These are phyloP conservation scores for Pythium phragmitis DNA, from an alignment of 352 stramenopile species.

Conservation along the genomic window DNA sequence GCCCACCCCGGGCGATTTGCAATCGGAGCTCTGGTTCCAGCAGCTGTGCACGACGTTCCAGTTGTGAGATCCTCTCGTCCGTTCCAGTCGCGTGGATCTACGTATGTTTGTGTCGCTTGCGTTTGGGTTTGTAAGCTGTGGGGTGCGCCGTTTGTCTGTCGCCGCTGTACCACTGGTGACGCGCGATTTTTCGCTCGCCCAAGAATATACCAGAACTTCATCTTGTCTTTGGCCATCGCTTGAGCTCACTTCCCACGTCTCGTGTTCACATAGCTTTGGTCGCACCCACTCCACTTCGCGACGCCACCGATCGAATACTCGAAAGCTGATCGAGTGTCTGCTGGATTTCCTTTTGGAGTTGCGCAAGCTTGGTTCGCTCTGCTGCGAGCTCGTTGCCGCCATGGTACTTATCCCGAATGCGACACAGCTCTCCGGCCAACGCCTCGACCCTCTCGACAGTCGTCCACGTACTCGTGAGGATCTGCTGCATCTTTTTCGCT, in stretches of 20 bases:
- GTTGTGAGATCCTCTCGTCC: slow-evolving; percentile 9
- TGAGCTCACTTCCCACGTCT: background rate
- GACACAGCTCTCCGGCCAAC: slow-evolving; percentile 46
- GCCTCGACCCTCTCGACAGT: slow-evolving; percentile 65
- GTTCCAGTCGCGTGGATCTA: slow-evolving; percentile 1
- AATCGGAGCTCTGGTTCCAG: slow-evolving; percentile 17
- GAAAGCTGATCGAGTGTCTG: slow-evolving; percentile 56
- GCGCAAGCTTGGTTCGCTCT: slow-evolving; percentile 58
- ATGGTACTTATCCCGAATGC: slow-evolving; percentile 52
- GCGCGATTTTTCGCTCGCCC: background rate
- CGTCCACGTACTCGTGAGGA: slow-evolving; percentile 57
- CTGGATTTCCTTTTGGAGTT: slow-evolving; percentile 56
- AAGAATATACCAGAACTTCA: slow-evolving; percentile 10
- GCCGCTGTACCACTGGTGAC: slow-evolving; percentile 8
- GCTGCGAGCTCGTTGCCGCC: slow-evolving; percentile 41
- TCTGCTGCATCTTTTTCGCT: slow-evolving; percentile 33
- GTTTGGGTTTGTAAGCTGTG: slow-evolving; percentile 10
- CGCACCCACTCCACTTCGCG: background rate
- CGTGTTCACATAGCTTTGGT: background rate
- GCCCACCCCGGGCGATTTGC: slow-evolving; percentile 14
- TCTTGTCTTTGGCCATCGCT: background rate
- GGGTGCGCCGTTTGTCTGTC: slow-evolving; percentile 1
- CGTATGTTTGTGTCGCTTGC: slow-evolving; percentile 1
- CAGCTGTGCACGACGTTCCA: slow-evolving; percentile 18
- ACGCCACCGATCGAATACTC: slow-evolving; percentile 22